Conservation (phyloP, 2,329 filamentous ascomycete genomes). For the Drechmeria coniospora region DNA sequence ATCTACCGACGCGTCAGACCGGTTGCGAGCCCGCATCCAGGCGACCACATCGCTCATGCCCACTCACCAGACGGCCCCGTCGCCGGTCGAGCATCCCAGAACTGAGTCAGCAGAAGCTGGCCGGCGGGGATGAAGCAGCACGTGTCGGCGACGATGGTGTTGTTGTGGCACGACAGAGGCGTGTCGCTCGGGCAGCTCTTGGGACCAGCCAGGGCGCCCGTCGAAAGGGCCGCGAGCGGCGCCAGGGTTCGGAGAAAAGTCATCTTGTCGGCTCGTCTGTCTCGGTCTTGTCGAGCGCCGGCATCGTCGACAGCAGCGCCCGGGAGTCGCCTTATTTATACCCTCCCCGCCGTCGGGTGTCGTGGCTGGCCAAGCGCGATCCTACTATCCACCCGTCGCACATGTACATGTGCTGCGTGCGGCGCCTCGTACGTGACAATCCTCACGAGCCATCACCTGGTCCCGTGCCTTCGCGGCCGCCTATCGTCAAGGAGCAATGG, state of each 20-base stretch:
- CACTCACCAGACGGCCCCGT: constrained; percentile 36
- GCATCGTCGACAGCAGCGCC: neutral
- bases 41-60: neutral
- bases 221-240: constrained; percentile 6
- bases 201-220: constrained; percentile 5
- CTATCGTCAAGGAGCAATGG: neutral
- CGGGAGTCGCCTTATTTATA: no score
- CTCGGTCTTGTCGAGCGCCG: neutral
- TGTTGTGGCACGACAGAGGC: constrained; percentile 49
- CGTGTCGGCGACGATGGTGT: constrained; percentile 39
- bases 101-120: constrained; percentile 57
- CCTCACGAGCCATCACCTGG: neutral
- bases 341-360: no score
- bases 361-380: no score
- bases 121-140: constrained; percentile 63
- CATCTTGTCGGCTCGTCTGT: constrained; percentile 2
- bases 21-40: neutral
- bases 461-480: neutral
- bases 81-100: constrained; percentile 55
- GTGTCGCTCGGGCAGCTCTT: constrained; percentile 14
- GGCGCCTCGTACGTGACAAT: neutral
- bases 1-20: neutral
- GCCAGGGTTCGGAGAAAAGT: constrained; percentile 4
- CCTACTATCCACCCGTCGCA: no score
- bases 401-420: no score